These are phyloP conservation scores for Puccinia triticina DNA, from an alignment of 1,284 basidiomycete species.

Conservation along the genomic window DNA sequence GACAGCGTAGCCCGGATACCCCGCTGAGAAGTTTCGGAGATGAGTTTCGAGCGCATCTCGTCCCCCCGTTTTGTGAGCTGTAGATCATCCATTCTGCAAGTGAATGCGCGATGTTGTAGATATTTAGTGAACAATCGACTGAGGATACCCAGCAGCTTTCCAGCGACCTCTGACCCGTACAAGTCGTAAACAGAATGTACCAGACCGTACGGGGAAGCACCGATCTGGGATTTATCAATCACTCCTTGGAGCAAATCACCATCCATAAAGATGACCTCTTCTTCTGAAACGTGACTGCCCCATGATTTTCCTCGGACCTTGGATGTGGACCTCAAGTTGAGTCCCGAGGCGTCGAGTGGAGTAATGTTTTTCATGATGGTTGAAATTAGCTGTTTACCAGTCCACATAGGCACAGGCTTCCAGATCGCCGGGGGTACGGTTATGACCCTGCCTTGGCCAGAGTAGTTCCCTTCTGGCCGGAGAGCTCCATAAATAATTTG, in stretches of 20 bases:
- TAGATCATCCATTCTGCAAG: constrained; percentile 98
- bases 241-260: constrained; percentile 91
- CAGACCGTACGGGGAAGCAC: constrained; percentile 91
- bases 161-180: constrained; percentile 88
- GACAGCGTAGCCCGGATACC: constrained; percentile 82
- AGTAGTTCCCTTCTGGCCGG: constrained; percentile 79
- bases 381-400: constrained; percentile 95
- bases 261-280: constrained; percentile 85
- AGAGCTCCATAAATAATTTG: constrained; percentile 95
- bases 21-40: constrained; percentile 71
- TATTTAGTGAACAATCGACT: constrained; percentile 95
- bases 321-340: constrained; percentile 83
- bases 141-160: constrained; percentile 86
- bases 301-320: constrained; percentile 81
- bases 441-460: constrained; percentile 70
- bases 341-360: constrained; percentile 75
- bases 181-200: constrained; percentile 98
- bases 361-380: constrained; percentile 91
- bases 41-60: constrained; percentile 69
- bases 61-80: constrained; percentile 84
- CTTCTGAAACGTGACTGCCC: constrained; percentile 70
- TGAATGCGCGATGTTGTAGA: constrained; percentile 94
- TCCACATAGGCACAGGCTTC: constrained; percentile 90
- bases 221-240: constrained; percentile 96
- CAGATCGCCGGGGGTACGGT: constrained; percentile 89